phyloP scores from a whole-genome alignment of 371 early-diverging fungal species.

The Mucor racemosus region DNA sequence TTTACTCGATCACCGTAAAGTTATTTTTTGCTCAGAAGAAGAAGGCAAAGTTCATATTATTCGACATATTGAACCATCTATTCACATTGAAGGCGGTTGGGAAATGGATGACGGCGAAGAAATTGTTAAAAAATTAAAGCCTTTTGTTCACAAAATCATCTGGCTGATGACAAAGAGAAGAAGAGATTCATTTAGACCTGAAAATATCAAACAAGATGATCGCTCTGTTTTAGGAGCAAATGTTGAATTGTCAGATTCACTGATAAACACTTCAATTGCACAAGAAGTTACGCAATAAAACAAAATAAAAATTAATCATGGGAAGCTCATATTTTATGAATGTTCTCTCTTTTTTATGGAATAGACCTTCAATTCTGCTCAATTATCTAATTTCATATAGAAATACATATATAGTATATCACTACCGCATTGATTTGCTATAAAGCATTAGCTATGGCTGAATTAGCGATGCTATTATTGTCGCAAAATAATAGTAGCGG shows the following conservation, averaged over 20 bases:
- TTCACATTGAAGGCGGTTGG: conserved; percentile 62
- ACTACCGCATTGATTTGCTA: no score
- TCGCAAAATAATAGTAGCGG: no score
- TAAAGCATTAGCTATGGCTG: no score
- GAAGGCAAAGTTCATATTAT: conserved; percentile 57
- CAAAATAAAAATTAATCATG: no score
- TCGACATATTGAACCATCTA: conserved; percentile 49
- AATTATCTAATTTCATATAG: no score
- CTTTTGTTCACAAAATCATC: conserved; percentile 44
- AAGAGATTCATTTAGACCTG: conserved; percentile 37
- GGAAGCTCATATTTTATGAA: no score
- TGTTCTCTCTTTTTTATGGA: no score
- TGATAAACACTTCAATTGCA: conserved; percentile 47
- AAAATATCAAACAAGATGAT: conserved; percentile 34
- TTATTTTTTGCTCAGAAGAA: conserved; percentile 50
- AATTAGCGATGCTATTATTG: no score
- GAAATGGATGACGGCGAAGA: conserved; percentile 58
- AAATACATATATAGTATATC: no score
- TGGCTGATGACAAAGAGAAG: conserved; percentile 50
- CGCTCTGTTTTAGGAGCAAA: conserved; percentile 39
- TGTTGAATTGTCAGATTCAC: conserved; percentile 46
- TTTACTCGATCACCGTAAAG: conserved; percentile 33
- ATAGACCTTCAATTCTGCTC: no score
- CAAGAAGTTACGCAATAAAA: conserved; percentile 28
- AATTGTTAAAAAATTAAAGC: conserved; percentile 44